Base-by-base conservation (phyloP, 805 yeast genomes). In the Clavispora santaluciae region DNA sequence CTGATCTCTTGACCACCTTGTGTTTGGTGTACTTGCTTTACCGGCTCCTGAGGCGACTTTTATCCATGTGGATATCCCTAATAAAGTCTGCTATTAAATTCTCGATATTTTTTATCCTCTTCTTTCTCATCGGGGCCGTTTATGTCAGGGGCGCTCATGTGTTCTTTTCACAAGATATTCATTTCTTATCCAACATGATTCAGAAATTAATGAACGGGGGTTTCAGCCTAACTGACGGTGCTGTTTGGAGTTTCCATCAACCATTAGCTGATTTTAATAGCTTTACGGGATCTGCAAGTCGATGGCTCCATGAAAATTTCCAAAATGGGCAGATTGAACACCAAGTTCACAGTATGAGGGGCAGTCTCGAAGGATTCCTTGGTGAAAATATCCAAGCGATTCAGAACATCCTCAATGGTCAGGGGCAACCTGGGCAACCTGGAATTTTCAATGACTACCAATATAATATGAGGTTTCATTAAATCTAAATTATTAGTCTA, bases 81-180 rank as follows among this genome's bases (percentile, higher is more conserved):
- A 20, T 43, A 16, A 31, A 22, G 16, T 20, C 25, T 6, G 24
- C 26, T 6, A 6, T 36, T 5, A 36, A 18, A 6, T 13, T 24
- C n/a, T 13, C 20, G 8, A 6, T 35, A 5, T 9, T 35, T 12
- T 16, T 35, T n/a, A 15, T 24, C 6, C 25, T 33, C 4, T 21
- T 22, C 22, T 7, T 36, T n/a, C 12, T 36, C 18, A 7, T 33
- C 3, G 20, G 38, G 18, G 38, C 39, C 16, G 31, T 46, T 3
- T 48, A 48, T 31, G 17, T 41, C 12, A 39, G 52, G 6, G 52
- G 52, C 11, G 35, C 36, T 7, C 41, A 39, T 34, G 30, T 40
- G 13, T 46, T 48, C 31, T 37, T 48, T 33, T 13, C 38, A 8
- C 25, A 31, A 16, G 51, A 48, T 35, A 22, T 41, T 22, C 22